phyloP scores from a whole-genome alignment of 495 filamentous ascomycete species.

The Copromyces sp. region DNA sequence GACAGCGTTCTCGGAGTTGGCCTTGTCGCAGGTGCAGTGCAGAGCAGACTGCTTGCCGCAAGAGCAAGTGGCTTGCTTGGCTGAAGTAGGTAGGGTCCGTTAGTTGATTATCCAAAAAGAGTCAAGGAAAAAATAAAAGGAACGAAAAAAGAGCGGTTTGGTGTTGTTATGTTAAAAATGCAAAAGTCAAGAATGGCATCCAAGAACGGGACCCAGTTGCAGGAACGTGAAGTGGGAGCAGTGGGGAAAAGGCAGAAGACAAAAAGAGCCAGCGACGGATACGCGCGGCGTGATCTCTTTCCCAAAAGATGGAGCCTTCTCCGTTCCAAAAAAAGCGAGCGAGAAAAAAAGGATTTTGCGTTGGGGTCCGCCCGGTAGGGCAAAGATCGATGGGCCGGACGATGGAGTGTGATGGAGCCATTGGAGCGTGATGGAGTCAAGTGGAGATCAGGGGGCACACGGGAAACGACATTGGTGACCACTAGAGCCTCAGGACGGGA shows the following conservation, averaged over 20 bases:
- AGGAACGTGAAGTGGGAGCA: not conserved
- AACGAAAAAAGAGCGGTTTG: not conserved
- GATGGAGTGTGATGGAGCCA: not conserved
- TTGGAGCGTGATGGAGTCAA: not conserved
- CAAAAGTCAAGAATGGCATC: not conserved
- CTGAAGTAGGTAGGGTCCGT: conserved; percentile 12
- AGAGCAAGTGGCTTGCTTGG: conserved; percentile 60
- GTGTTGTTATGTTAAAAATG: not conserved
- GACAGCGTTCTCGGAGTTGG: conserved; percentile 61
- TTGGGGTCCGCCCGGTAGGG: not conserved
- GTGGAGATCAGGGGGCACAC: not conserved
- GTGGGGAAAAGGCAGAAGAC: not conserved
- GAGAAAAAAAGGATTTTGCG: not conserved
- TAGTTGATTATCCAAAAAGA: not conserved
- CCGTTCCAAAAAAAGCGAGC: not conserved
- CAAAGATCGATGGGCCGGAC: not conserved
- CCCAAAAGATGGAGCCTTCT: not conserved
- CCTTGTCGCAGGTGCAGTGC: conserved; percentile 75
- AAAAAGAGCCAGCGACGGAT: not conserved
- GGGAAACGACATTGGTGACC: not conserved
- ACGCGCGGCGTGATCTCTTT: not conserved
- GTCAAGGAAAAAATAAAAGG: not conserved
- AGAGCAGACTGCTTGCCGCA: conserved; percentile 82
- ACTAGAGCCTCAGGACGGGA: not conserved
- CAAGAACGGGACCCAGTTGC: not conserved